Evolutionary conservation across 2,329 filamentous ascomycete genomes (phyloP).

Genomic region (Penicillium psychrosexuale): DNA sequence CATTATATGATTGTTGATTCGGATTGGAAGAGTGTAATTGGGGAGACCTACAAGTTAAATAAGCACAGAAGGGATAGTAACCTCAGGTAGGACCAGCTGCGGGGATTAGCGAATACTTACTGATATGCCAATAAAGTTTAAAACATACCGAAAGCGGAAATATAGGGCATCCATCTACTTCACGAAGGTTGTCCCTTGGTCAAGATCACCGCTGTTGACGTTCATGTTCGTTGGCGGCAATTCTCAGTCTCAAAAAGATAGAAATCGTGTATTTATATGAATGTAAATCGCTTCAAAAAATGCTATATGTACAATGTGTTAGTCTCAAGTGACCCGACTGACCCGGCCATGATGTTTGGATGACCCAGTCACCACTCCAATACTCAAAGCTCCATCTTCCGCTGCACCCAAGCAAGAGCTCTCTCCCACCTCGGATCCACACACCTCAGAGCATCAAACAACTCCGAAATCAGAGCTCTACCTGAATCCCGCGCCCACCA

Average conservation of each 20-base stretch:
- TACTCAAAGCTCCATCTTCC: not conserved
- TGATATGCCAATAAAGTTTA: not conserved
- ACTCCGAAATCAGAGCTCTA: conserved; percentile 17
- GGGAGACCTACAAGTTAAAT: not conserved
- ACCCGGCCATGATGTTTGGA: not conserved
- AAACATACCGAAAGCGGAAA: not conserved
- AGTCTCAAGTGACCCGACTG: conserved; percentile 12
- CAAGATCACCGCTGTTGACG: conserved; percentile 22
- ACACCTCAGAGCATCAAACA: conserved; percentile 1
- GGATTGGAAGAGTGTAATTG: not conserved
- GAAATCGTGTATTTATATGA: not conserved
- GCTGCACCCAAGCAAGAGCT: conserved; percentile 12
- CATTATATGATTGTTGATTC: not conserved
- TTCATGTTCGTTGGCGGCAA: not conserved
- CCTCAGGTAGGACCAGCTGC: not conserved
- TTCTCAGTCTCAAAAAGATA: not conserved
- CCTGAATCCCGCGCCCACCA: conserved; percentile 30
- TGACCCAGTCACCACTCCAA: not conserved
- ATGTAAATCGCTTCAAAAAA: conserved; percentile 1
- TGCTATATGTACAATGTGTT: conserved; percentile 4
- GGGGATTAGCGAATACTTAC: not conserved
- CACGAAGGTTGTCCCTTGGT: no score
- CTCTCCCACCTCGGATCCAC: conserved; percentile 10
- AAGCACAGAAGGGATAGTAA: not conserved
- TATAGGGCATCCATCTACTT: no score